These are phyloP conservation scores for Carpinus fangiana DNA, from an alignment of 306 rosid species.

Conservation along the genomic window DNA sequence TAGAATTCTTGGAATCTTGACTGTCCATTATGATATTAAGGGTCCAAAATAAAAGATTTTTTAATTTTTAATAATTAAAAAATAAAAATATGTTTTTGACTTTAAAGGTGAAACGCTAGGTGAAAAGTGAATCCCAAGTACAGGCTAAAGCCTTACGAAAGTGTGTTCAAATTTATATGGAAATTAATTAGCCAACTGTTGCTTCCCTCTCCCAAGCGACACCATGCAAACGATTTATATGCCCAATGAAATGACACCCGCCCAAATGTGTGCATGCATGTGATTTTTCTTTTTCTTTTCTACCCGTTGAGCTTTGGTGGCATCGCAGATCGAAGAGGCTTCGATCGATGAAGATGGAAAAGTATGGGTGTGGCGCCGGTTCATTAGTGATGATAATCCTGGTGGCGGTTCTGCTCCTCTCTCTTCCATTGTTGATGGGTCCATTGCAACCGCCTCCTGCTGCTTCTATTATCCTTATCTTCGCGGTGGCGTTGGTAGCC, in stretches of 20 bases:
- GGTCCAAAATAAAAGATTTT: too few species aligned
- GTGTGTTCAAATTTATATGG: background rate
- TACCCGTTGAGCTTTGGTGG: too few species aligned
- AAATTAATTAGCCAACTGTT: background rate
- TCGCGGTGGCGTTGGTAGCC: conserved; percentile 7
- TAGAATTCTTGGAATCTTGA: too few species aligned
- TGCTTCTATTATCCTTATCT: background rate
- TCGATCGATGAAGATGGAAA: background rate
- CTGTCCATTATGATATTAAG: too few species aligned
- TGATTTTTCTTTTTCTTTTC: too few species aligned
- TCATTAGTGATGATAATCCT: conserved; percentile 9
- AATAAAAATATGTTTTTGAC: too few species aligned
- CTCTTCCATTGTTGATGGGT: conserved; percentile 26
- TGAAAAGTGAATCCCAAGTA: too few species aligned
- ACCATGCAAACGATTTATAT: background rate
- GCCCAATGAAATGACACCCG: background rate
- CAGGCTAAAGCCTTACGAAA: too few species aligned
- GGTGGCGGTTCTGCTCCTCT: conserved; percentile 14
- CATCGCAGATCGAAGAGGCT: too few species aligned
- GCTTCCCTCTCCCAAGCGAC: background rate
- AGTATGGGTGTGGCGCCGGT: background rate
- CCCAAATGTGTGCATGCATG: background rate
- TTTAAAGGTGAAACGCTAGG: too few species aligned
- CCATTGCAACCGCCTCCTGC: conserved; percentile 27
- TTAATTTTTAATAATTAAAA: too few species aligned